Base-by-base conservation (phyloP, 768 basidiomycete genomes). In the Ramaria sp. region DNA sequence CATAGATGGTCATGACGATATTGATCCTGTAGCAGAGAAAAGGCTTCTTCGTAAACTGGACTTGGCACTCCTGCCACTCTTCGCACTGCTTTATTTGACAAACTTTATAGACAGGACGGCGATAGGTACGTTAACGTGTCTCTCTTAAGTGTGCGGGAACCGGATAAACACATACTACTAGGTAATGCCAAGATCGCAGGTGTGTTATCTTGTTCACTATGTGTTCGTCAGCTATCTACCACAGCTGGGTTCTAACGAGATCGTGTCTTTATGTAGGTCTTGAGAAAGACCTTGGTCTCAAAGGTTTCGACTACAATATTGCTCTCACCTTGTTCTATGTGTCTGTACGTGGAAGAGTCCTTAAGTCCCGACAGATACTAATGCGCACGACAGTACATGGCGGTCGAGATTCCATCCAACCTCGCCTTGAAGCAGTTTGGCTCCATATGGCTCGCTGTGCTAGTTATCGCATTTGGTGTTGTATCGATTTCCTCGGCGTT, bases 361-460 rank as follows among this genome's bases (percentile, higher is more conserved):
- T 17, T 59, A 12, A 0, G 43, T 38, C 12, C 15, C 9, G 9
- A 50, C 38, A 47, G 42, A 20, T 24, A 47, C 37, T 50, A 9
- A 55, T 27, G 13, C 13, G 17, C 42, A 43, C 12, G 13, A 43
- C 54, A 76, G 73, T 73, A 68, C 54, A 71, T 70, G 41, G 54
- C 68, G 43, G 61, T 69, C 1, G 73, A 75, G 57, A 66, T 75
- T 19, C 75, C 75, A 0, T 73, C 73, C 22, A 76, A 76, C 55
- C 67, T 76, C 7, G 65, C 67, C 3, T 64, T 75, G 45, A 76
- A 75, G 59, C 70, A 64, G 34, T 70, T 72, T 53, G 75, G 75
- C 7, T 70, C 74, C 0, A 63, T 65, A 4, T 73, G 69, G 67
- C 62, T 75, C 20, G 73, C 72, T 4, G 62, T 70, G 13, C 65